Evolutionary conservation across 1,139 yeast species (phyloP).

Genomic region (Insectozyma bohioensis): DNA sequence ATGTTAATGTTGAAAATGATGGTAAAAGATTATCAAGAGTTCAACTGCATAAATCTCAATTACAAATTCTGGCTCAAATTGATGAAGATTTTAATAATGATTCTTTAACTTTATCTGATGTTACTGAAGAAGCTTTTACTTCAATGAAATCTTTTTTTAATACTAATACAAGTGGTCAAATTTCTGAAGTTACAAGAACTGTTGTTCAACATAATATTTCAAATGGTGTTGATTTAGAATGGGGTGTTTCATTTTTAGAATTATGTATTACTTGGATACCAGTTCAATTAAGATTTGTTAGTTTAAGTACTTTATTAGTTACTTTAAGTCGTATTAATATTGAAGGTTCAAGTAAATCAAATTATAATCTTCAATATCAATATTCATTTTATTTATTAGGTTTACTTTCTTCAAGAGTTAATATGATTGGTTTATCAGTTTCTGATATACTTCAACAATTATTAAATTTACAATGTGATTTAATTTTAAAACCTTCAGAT

Average conservation of each 20-base stretch:
- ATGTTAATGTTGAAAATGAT: conserved; percentile 27
- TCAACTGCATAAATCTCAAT: conserved; percentile 25
- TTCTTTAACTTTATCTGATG: conserved; percentile 21
- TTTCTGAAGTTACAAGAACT: conserved; percentile 46
- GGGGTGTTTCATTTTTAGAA: conserved; percentile 63
- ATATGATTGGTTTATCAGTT: conserved; percentile 87
- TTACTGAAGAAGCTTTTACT: conserved; percentile 39
- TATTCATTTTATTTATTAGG: conserved; percentile 60
- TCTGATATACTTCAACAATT: conserved; percentile 73
- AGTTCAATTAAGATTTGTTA: conserved; percentile 79
- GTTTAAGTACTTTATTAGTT: conserved; percentile 47
- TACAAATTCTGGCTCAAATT: conserved; percentile 14
- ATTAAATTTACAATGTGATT: conserved; percentile 54
- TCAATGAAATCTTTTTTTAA: conserved; percentile 51
- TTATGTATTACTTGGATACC: conserved; percentile 79
- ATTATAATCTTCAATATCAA: conserved; percentile 42
- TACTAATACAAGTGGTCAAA: conserved; percentile 50
- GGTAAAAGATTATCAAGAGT: conserved; percentile 26
- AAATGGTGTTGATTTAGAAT: conserved; percentile 25
- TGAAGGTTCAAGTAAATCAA: conserved; percentile 22
- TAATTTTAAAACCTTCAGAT: conserved; percentile 31
- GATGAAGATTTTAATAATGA: conserved; percentile 35
- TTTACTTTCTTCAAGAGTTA: conserved; percentile 65
- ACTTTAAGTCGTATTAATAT: conserved; percentile 26
- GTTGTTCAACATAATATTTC: conserved; percentile 37